phyloP scores from a whole-genome alignment of 176 grass and related monocot species.

The Elaeis guineensis region DNA sequence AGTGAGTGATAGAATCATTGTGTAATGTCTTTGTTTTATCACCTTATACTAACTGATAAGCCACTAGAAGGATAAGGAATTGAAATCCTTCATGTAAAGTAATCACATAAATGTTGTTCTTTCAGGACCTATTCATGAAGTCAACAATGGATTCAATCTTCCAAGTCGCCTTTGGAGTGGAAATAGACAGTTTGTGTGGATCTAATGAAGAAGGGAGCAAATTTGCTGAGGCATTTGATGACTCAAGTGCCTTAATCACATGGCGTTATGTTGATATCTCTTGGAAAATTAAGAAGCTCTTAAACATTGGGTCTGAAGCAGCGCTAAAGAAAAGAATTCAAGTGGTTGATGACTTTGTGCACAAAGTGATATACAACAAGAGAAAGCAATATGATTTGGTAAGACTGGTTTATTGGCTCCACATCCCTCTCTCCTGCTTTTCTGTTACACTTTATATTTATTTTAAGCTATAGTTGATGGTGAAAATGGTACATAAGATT shows the following conservation, averaged over 20 bases:
- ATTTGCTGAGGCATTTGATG: constrained; percentile 63
- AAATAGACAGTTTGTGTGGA: constrained; percentile 33
- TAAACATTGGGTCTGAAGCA: constrained; percentile 37
- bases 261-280: constrained; percentile 43
- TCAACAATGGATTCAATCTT: constrained; percentile 67
- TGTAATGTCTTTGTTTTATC: too few species aligned
- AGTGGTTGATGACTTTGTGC: constrained; percentile 41
- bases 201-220: constrained; percentile 11
- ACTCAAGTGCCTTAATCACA: constrained; percentile 41
- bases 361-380: constrained; percentile 26
- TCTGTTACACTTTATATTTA: too few species aligned
- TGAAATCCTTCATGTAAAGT: too few species aligned
- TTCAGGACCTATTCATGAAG: constrained; percentile 30
- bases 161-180: constrained; percentile 37
- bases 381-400: constrained; percentile 18
- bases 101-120: too few species aligned
- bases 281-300: constrained; percentile 37
- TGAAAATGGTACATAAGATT: too few species aligned
- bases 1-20: constrained; percentile 1
- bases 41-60: too few species aligned
- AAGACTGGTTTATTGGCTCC: not conserved
- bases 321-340: constrained; percentile 23
- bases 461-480: too few species aligned
- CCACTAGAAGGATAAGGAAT: too few species aligned
- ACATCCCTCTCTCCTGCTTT: too few species aligned